Evolutionary conservation across 306 rosid species (phyloP), one percentile per base, ranked within the genome.

Genomic region (Purshia tridentata): DNA sequence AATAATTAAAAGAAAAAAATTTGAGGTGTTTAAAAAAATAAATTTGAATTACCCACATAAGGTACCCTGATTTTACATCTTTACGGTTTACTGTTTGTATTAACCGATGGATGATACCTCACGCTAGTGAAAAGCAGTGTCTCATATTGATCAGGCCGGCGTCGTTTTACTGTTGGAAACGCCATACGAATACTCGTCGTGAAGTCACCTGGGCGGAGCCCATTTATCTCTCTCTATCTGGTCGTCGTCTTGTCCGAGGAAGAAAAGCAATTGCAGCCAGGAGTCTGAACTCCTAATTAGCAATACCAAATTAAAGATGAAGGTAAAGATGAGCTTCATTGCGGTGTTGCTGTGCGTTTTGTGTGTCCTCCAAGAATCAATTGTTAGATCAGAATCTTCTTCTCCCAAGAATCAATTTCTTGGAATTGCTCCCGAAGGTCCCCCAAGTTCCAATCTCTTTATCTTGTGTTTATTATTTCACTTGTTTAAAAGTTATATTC

Each of bases 361-460:
- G 14, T 52, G 19, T 48, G 19, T 78, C 10, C 18, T 54, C 19
- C 48, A 83, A 20, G 49, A 80, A 65, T 74, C 85, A n/a, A 45
- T 72, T 29, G 15, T 77, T 65, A 55, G 82, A 72, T 85, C 94
- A 60, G 81, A 90, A 51, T 77, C 72, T 37, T 56, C 88, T 16
- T 76, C 78, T 69, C 89, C 86, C 73, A 69, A 46, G 4, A 66
- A 76, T 81, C 85, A 79, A 6, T 79, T 90, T 77, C 82, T 85
- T 7, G 98, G 98, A 79, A 83, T 93, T 67, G 77, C 93, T 69
- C 98, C 98, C 41, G 61, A 83, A 89, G 98, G 98, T 92, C 16
- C 69, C 23, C 19, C 77, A 37, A 44, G 6, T 2, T 42, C 20
- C 23, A 35, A 5, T 2, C 48, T 73, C 42, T 56, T 8, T 29